These are phyloP conservation scores for Neurospora hispaniola DNA, from an alignment of 495 filamentous ascomycete genomes.

Conservation along the genomic window DNA sequence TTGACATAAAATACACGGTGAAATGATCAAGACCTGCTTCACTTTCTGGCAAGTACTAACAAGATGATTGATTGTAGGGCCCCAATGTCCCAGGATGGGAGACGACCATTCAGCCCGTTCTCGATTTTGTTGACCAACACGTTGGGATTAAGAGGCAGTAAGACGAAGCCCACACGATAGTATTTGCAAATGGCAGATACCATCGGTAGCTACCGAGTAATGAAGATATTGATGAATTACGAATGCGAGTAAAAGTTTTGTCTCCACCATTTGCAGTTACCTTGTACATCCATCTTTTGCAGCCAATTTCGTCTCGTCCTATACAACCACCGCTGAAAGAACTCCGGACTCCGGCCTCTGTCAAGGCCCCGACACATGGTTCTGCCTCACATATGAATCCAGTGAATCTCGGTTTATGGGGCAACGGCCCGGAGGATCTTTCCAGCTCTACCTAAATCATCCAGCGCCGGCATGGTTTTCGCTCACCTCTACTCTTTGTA, in stretches of 20 bases:
- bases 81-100: constrained; percentile 14
- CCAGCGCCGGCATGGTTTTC: background rate
- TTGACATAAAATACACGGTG: constrained; percentile 20
- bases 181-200: background rate
- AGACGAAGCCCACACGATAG: background rate
- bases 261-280: background rate
- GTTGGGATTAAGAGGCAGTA: background rate
- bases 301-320: background rate
- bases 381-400: background rate
- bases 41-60: background rate
- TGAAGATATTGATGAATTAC: no score
- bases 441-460: rapidly evolving
- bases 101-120: constrained; percentile 14
- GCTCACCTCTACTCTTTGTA: background rate
- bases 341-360: background rate
- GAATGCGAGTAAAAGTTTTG: background rate
- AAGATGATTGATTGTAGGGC: background rate
- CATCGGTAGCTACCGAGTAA: no score
- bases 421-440: background rate
- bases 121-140: constrained; percentile 16
- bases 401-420: background rate
- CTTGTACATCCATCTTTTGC: no score
- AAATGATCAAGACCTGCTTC: background rate
- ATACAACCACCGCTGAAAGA: background rate
- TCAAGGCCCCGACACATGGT: background rate